Evolutionary conservation across 352 stramenopile species (phyloP), one percentile per base, ranked within the genome.

Genomic region (Hyaloperonospora arabidopsidis): DNA sequence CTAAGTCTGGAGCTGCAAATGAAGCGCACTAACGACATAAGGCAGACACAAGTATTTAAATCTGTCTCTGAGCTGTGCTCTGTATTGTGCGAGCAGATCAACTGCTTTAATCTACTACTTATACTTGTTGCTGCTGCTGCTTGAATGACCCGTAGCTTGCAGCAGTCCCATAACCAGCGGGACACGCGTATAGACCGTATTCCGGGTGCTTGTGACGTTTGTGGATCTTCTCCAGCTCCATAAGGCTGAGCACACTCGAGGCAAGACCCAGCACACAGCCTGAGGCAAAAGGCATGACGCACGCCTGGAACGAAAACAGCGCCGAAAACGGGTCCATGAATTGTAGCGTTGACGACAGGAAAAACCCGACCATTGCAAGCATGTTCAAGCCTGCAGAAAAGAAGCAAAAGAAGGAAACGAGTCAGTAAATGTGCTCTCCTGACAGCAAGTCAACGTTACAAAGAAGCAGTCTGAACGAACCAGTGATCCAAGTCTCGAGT

Each of bases 281-380:
- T 12, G 85, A 64, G 1, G 70, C 76, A 38, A 90, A 93, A 5
- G 79, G 76, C 7, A 82, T 67, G 28, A 93, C 76, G 50, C 78
- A 89, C 28, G 63, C 69, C 19, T 76, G 69, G 61, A 90, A 89
- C 5, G 76, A 76, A 51, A 90, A 90, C 25, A 93, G 57, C 43
- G 78, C 73, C 35, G 79, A 71, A 65, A 90, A 85, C 21, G 82
- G 82, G 44, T 93, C 82, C 68, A 93, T 86, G 48, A 90, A 89
- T 57, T 93, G 82, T 45, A 89, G 60, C 3, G 79, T 87, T 13
- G 82, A 90, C 51, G 79, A 84, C 34, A 87, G 54, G 61, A 93
- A 93, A 56, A 93, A 75, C 15, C 79, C 79, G 1, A 74, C 34
- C n/a, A 79, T 74, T 4, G 72, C 68, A 44, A 89, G 66, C 60